Evolutionary conservation across 805 yeast genomes (phyloP), one percentile per base, ranked within the genome.

Genomic region (Grigorovia yakushimaensis): DNA sequence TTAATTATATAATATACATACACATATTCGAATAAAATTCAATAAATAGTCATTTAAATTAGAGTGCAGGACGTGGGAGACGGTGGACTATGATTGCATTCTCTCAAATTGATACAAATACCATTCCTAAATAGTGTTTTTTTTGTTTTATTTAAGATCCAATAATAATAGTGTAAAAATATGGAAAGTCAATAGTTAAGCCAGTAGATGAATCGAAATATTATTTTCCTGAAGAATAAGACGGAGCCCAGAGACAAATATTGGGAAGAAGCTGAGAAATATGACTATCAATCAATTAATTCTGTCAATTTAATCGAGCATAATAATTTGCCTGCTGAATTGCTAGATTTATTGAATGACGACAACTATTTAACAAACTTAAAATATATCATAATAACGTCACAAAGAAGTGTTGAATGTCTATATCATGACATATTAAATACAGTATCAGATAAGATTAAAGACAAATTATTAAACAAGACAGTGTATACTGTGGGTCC

Each of bases 401-500:
- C 95, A 1, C 97, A 91, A 61, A 65, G 98, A 53, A 95, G 96
- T 1, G 95, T 89, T 0, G 96, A 89, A 55, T 81, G 87, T 5
- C 64, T 88, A 11, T 76, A 76, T 50, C 68, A 69, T 37, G 61
- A 76, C 13, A 65, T 82, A 5, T 43, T 65, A 1, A 56, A 65
- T 8, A 33, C 40, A 0, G 49, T 67, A 11, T 18, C 56, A 2
- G 42, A 40, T 0, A 55, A 43, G 1, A 47, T 41, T 17, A 50
- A 41, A 18, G 54, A 60, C 7, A 46, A 43, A 0, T 66, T 81
- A 1, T 59, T 77, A 6, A 46, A 52, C 3, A 79, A 79, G 54
- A 76, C 81, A 0, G 82, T 83, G 0, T 91, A 81, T 58, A 87
- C 96, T 0, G 96, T 91, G 5, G 98, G 98, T 0, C 96, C 96